Evolutionary conservation across 345 rosid species (phyloP), one percentile per base, ranked within the genome.

Genomic region (Gossypium raimondii): DNA sequence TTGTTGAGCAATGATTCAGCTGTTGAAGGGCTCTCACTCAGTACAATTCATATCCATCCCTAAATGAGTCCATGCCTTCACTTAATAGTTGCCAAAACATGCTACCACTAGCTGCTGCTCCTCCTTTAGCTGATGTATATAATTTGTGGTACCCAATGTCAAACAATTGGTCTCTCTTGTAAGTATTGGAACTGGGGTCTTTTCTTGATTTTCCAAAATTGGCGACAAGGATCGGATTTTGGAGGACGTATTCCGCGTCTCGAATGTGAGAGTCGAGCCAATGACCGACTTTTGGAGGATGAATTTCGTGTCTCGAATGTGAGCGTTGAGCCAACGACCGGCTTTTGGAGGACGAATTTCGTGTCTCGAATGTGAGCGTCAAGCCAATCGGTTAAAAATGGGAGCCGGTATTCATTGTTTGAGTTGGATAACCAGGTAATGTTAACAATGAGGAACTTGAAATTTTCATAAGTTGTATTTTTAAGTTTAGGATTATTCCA

Each of bases 71-170:
- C 97, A 92, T 88, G 56, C 90, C 98, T 80, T 81, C 84, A 0
- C 89, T 83, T 2, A 89, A 72, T n/a, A 92, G 93, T 60, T 94
- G 98, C 97, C 98, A 94, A 77, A 94, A 92, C 85, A 89, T 82
- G 87, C 97, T 89, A 10, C 95, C 97, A 0, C 89, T 91, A 1
- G 90, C 97, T 12, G 97, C 92, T 9, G 93, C 95, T 18, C 93
- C 93, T 68, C 81, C 64, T 75, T 86, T 88, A 0, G 97, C 97
- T 5, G 97, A 94, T 7, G 84, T 78, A 74, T 84, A 91, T 18
- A 92, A 89, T 71, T 89, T 87, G 72, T 79, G 60, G 83, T 89
- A 92, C 70, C 91, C 89, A 2, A 85, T 85, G 70, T 81, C 4
- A 79, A 87, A 94, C 60, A 87, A 69, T 51, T 66, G 66, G 80